Evolutionary conservation across 139 green algal species (phyloP).

Genomic region (Auxenochlorella protothecoides): DNA sequence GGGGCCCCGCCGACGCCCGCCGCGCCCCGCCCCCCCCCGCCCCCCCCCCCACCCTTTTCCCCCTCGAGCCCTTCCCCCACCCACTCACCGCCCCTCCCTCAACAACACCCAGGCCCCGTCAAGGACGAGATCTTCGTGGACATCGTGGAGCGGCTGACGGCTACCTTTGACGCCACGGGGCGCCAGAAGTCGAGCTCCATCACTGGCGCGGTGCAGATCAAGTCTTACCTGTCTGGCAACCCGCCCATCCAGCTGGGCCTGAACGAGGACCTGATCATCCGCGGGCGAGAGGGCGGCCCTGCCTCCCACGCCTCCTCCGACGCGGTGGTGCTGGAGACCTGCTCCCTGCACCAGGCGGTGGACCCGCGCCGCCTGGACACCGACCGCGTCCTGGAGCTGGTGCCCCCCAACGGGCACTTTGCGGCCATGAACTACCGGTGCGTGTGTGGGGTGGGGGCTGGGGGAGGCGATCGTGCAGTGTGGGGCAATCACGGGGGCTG

Average conservation of each 20-base stretch:
- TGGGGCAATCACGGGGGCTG: too few relatives aligned
- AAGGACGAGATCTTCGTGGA: constrained; percentile 95
- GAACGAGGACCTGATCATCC: constrained; percentile 78
- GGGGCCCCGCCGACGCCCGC: too few relatives aligned
- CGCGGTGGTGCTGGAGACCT: constrained; percentile 22
- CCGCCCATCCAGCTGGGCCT: constrained; percentile 81
- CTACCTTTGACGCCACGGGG: constrained; percentile 80
- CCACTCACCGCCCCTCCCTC: too few relatives aligned
- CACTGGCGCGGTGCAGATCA: constrained; percentile 72
- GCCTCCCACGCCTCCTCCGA: neutral
- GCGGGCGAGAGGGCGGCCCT: constrained; percentile 4
- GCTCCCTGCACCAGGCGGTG: constrained; percentile 72
- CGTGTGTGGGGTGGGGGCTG: too few relatives aligned
- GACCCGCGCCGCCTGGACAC: constrained; percentile 73
- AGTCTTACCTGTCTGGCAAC: constrained; percentile 76
- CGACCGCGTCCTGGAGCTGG: constrained; percentile 80
- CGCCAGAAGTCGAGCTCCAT: constrained; percentile 74
- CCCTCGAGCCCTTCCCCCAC: too few relatives aligned
- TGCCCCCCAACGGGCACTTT: constrained; percentile 84
- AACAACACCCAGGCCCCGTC: neutral
- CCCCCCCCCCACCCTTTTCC: too few relatives aligned
- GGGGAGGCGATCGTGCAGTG: too few relatives aligned
- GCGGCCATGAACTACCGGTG: constrained; percentile 86
- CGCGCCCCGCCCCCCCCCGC: too few relatives aligned
- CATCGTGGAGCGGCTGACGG: constrained; percentile 88